Evolutionary conservation across 148 eudicot genomes (phyloP).

Genomic region (Chenopodium formosanum): DNA sequence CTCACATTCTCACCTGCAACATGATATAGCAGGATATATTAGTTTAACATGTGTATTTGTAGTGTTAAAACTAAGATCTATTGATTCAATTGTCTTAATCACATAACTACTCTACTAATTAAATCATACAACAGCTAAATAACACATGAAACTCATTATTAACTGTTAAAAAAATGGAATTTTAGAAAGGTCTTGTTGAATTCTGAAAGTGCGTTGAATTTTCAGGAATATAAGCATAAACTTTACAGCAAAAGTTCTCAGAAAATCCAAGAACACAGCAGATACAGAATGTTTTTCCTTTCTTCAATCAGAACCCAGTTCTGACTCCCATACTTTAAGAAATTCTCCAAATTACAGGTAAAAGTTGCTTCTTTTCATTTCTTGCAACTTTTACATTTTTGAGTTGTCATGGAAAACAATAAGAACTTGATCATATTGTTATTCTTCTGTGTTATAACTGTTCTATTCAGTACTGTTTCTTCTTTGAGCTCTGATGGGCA

Average conservation of each 20-base stretch:
- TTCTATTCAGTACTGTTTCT: constrained; percentile 18
- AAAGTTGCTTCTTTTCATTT: constrained; percentile 12
- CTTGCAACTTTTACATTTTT: neutral
- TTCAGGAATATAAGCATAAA: neutral
- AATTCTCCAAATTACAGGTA: constrained; percentile 15
- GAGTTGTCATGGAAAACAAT: constrained; percentile 9
- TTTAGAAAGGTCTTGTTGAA: neutral
- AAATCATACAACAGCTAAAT: constrained; percentile 1
- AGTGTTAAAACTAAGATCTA: no score
- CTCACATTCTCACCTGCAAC: neutral
- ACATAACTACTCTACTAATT: constrained; percentile 6
- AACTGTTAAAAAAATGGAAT: neutral
- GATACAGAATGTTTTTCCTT: neutral
- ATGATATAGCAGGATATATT: neutral
- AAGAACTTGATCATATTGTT: constrained; percentile 15
- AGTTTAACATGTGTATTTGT: neutral
- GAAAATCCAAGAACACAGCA: neutral
- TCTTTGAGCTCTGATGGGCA: constrained; percentile 59
- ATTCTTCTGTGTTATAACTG: constrained; percentile 12
- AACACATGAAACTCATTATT: constrained; percentile 5
- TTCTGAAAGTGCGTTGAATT: constrained; percentile 12
- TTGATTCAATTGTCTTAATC: neutral
- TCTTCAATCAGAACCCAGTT: neutral
- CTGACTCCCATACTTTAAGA: neutral
- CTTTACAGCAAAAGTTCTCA: neutral